These are phyloP conservation scores for Kwoniella pini DNA, from an alignment of 768 basidiomycete species.

Conservation along the genomic window DNA sequence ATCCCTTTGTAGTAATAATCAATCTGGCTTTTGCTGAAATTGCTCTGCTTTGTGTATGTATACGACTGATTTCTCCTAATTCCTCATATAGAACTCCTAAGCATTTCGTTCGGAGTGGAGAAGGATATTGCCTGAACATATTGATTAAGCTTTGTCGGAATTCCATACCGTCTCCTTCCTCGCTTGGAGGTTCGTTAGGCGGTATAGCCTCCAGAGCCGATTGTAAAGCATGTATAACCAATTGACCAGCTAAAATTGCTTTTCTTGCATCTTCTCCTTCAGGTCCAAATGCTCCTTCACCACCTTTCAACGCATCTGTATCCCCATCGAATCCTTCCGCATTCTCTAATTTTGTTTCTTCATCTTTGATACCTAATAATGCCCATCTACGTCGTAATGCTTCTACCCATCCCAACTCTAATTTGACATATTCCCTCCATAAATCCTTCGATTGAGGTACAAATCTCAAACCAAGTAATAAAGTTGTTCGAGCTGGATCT, in stretches of 20 bases:
- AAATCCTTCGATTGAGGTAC: conserved; percentile 71
- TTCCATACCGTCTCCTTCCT: conserved; percentile 56
- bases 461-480: conserved; percentile 82
- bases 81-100: conserved; percentile 45
- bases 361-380: conserved; percentile 68
- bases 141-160: conserved; percentile 35
- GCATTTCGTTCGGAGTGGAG: conserved; percentile 41
- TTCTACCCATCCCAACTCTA: conserved; percentile 86
- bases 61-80: conserved; percentile 9
- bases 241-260: conserved; percentile 35
- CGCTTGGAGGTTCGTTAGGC: conserved; percentile 1
- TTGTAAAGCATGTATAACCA: conserved; percentile 33
- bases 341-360: conserved; percentile 24
- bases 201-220: conserved; percentile 30
- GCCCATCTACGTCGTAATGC: conserved; percentile 75
- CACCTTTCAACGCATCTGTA: conserved; percentile 67
- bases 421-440: conserved; percentile 87
- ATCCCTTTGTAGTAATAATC: conserved; percentile 33
- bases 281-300: conserved; percentile 64
- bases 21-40: conserved; percentile 31
- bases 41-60: background rate
- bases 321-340: conserved; percentile 14
- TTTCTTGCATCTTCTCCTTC: conserved; percentile 51
- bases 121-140: conserved; percentile 51
- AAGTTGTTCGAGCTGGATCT: conserved; percentile 71